Evolutionary conservation across 352 stramenopile species (phyloP), one percentile per base, ranked within the genome.

Genomic region (Phytophthora pseudosyringae): DNA sequence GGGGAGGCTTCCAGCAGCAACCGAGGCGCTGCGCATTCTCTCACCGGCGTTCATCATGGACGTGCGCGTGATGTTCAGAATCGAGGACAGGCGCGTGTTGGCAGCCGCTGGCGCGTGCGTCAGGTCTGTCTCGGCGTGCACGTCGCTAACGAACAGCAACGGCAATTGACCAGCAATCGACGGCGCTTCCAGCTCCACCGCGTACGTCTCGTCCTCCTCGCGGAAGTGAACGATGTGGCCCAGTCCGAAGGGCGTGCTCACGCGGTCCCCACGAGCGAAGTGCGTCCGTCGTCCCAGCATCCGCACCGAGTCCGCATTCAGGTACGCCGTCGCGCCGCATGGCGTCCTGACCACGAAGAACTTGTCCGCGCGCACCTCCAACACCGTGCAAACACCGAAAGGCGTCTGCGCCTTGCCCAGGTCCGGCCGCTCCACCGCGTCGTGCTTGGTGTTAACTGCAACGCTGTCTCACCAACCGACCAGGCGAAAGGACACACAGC

Each of bases 31-130:
- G 6, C 69, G 69, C 64, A 92, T 80, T 26, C 70, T 83, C 43
- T 85, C 79, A 2, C 79, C 82, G 1, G 83, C 80, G 41, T 78
- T 86, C 65, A 82, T 87, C 53, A 92, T 77, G 31, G 83, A 92
- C 56, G 83, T 87, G 31, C 81, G 69, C 46, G 83, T 92, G 45
- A 90, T 74, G 53, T 76, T 89, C 49, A 92, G 73, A 60, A 92
- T 88, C 43, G 83, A 89, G 13, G 83, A 90, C n/a, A 92, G 58
- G 15, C 83, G 80, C n/a, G 70, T 80, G 44, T 86, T 82, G 36
- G 54, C 64, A 7, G 52, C 35, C 25, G 57, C 43, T 8, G 69
- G 65, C 15, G 63, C 78, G 26, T 80, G 63, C 21, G 60, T 59
- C 49, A 80, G 67, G 32, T 56, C 63, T n/a, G 69, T 83, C 57